Evolutionary conservation across 2,329 filamentous ascomycete genomes (phyloP), one percentile per base, ranked within the genome.

Genomic region (Monosporascus ibericus): DNA sequence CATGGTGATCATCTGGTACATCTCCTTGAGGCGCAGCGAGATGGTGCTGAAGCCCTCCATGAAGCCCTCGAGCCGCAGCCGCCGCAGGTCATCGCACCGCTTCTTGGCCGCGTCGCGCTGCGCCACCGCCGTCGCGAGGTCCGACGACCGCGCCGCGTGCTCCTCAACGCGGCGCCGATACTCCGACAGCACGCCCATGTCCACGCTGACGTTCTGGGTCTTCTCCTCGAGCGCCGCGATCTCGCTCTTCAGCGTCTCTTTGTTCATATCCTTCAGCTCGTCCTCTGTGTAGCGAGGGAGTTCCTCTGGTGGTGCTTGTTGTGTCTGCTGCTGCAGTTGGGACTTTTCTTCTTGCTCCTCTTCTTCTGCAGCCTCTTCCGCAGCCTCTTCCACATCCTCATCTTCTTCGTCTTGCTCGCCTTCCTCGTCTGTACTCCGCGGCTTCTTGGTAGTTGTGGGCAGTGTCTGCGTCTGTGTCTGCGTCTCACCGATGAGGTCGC

Each of bases 1-100:
- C 91, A 99, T 97, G 22, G 94, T 99, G 69, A 99, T 99, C 92
- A 99, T 96, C 69, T 99, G 94, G 74, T 99, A 99, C 94, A 99
- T 99, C 67, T 99, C 94, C 76, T 99, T 99, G 46, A 99, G 79
- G 1, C 92, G 88, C 24, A 96, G 78, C 1, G 92, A 97, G 70
- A 99, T 99, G 57, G 84, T 87, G 64, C 87, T 87, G 75, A 99
- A 97, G 39, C 95, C 94, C 67, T 95, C 90, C 92, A 97, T 97
- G 80, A 99, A 99, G 37, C 94, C 92, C 63, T 96, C 92, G 7
- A 97, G 78, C 30, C 94, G 89, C 48, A 96, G 78, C 15, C 90
- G 88, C 14, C 94, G 88, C 49, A 99, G 84, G 60, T 96, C 91
- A 64, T 97, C 92, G 62, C 92, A 91, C 8, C 91, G 87, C 67